Evolutionary conservation across 2,329 filamentous ascomycete genomes (phyloP).

Genomic region (Colletotrichum musae): DNA sequence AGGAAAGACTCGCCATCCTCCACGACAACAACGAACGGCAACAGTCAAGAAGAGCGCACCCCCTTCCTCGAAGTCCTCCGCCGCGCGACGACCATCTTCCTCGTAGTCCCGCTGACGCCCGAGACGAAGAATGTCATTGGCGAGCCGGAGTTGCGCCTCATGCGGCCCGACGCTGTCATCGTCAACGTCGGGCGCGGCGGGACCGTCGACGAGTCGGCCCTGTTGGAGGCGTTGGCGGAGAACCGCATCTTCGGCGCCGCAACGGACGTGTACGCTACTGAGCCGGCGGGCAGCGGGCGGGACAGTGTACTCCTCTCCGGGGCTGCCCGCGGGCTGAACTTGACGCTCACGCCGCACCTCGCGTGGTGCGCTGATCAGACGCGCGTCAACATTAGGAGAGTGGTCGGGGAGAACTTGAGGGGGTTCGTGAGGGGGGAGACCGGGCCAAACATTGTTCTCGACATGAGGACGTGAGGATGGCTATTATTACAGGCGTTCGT

Average conservation of each 20-base stretch:
- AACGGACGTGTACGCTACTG: slow-evolving; percentile 51
- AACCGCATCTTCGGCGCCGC: slow-evolving; percentile 52
- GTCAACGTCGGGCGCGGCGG: slow-evolving; percentile 52
- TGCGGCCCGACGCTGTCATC: slow-evolving; percentile 45
- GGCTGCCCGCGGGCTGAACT: slow-evolving; percentile 44
- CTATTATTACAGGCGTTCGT: too few relatives aligned
- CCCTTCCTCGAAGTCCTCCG: slow-evolving; percentile 44
- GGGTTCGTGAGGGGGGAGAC: slow-evolving; percentile 33
- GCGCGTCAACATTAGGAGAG: slow-evolving; percentile 35
- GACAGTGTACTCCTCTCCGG: slow-evolving; percentile 39
- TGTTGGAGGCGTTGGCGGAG: slow-evolving; percentile 48
- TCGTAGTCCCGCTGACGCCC: slow-evolving; percentile 44
- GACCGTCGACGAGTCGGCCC: slow-evolving; percentile 52
- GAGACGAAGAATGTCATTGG: slow-evolving; percentile 44
- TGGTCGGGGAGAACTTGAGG: slow-evolving; percentile 39
- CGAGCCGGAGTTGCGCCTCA: slow-evolving; percentile 36
- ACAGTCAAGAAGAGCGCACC: slow-evolving; percentile 18
- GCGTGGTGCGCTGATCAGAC: slow-evolving; percentile 43
- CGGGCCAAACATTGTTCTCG: slow-evolving; percentile 32
- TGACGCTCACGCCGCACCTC: slow-evolving; percentile 51
- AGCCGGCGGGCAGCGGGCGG: slow-evolving; percentile 40
- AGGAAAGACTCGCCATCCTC: slow-evolving; percentile 38
- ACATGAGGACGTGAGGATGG: slow-evolving; percentile 14
- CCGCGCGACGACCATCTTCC: slow-evolving; percentile 45
- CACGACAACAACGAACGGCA: background rate